phyloP scores from a whole-genome alignment of 2,329 filamentous ascomycete species.

The Cladorrhinum sp. region DNA sequence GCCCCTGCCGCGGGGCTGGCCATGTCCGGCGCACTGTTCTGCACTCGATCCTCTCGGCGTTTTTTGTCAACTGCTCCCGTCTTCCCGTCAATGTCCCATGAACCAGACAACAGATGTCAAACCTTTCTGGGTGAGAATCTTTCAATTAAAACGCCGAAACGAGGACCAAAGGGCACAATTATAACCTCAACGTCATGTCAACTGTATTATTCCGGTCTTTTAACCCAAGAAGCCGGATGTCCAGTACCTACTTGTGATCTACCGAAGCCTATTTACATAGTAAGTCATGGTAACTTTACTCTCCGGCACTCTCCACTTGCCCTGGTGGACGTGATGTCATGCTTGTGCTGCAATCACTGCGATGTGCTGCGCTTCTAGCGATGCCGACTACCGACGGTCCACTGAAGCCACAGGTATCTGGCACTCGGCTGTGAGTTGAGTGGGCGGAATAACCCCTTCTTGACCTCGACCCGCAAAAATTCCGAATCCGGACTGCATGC shows the following conservation, averaged over 20 bases:
- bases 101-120: neutral
- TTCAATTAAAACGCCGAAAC: neutral
- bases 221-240: neutral
- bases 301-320: neutral
- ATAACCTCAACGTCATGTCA: neutral
- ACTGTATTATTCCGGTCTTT: neutral
- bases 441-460: neutral
- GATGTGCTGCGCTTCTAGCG: neutral
- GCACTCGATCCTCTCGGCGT: neutral
- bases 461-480: slow-evolving; percentile 3
- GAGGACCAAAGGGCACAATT: neutral
- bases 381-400: neutral
- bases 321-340: slow-evolving; percentile 21
- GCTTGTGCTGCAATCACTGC: neutral
- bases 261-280: neutral
- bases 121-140: too few species aligned
- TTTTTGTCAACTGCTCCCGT: too few species aligned
- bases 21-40: neutral
- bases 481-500: slow-evolving; percentile 9
- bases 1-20: slow-evolving; percentile 6
- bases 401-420: neutral
- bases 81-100: neutral
- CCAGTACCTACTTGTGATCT: neutral
- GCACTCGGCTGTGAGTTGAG: slow-evolving; percentile 5
- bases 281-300: neutral